Conservation (phyloP, 495 filamentous ascomycete species). For the Aspergillus saccharolyticus region DNA sequence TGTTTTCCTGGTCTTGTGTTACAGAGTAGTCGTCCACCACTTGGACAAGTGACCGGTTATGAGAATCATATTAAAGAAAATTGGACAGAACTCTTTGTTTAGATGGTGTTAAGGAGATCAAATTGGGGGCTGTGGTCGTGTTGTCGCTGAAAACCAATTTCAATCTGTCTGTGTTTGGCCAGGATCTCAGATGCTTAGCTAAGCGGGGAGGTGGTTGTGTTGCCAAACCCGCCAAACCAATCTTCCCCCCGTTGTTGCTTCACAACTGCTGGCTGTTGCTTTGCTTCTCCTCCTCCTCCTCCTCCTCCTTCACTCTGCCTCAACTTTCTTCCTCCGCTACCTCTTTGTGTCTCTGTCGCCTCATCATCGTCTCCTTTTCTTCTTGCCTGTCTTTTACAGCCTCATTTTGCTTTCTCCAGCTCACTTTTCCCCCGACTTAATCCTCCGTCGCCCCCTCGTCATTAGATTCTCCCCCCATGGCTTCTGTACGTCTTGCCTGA, state of each 20-base stretch:
- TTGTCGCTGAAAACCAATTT: no score
- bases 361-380: slow-evolving; percentile 20
- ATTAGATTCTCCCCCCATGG: slow-evolving; percentile 36
- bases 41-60: not conserved
- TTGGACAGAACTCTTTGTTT: not conserved
- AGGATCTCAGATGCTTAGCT: slow-evolving; percentile 13
- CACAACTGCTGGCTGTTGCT: slow-evolving; percentile 5
- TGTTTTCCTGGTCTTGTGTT: not conserved
- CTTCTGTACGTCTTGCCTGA: slow-evolving; percentile 45
- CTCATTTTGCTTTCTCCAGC: slow-evolving; percentile 16
- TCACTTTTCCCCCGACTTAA: slow-evolving; percentile 16
- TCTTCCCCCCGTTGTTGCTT: not conserved
- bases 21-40: not conserved
- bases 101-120: not conserved
- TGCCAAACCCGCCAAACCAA: slow-evolving; percentile 1
- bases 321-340: slow-evolving; percentile 8
- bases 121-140: no score
- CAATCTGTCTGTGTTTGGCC: no score
- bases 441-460: slow-evolving; percentile 6
- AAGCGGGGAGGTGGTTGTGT: slow-evolving; percentile 3
- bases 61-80: no score
- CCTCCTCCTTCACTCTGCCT: slow-evolving; percentile 11
- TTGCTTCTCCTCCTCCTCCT: slow-evolving; percentile 12
- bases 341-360: slow-evolving; percentile 21
- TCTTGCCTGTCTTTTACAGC: slow-evolving; percentile 21